Evolutionary conservation across 805 yeast genomes (phyloP).

Genomic region (Ogataea naganishii): DNA sequence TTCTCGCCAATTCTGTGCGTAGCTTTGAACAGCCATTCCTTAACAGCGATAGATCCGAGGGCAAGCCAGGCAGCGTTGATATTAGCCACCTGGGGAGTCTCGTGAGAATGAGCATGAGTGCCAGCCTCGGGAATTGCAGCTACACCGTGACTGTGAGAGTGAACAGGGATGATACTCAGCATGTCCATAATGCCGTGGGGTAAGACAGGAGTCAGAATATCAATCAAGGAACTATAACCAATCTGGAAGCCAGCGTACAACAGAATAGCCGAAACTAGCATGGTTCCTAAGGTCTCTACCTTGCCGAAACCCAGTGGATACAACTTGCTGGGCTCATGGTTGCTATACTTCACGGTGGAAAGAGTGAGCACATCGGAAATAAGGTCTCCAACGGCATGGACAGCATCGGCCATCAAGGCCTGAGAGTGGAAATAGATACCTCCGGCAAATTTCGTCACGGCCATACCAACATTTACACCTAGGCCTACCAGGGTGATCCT

Average conservation of each 20-base stretch:
- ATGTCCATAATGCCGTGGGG: slow-evolving; percentile 55
- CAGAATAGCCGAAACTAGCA: slow-evolving; percentile 77
- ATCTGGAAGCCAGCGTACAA: slow-evolving; percentile 85
- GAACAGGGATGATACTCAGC: slow-evolving; percentile 39
- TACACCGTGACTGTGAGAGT: slow-evolving; percentile 41
- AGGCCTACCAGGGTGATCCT: slow-evolving; percentile 91
- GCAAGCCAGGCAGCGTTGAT: slow-evolving; percentile 97
- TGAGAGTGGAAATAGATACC: slow-evolving; percentile 93
- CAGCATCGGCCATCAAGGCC: slow-evolving; percentile 88
- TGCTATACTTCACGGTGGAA: slow-evolving; percentile 75
- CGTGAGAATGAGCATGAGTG: slow-evolving; percentile 27
- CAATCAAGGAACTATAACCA: slow-evolving; percentile 75
- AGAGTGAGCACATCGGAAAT: slow-evolving; percentile 84
- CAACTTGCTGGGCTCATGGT: slow-evolving; percentile 42
- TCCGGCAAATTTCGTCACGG: slow-evolving; percentile 77
- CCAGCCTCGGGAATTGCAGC: slow-evolving; percentile 12
- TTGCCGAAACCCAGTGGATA: slow-evolving; percentile 92
- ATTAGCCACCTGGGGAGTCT: slow-evolving; percentile 38
- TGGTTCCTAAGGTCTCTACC: slow-evolving; percentile 84
- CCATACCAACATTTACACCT: slow-evolving; percentile 77
- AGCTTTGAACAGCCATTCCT: slow-evolving; percentile 81
- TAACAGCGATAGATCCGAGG: slow-evolving; percentile 73
- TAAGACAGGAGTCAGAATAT: slow-evolving; percentile 56
- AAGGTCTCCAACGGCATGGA: slow-evolving; percentile 86
- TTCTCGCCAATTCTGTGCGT: slow-evolving; percentile 73